Evolutionary conservation across 441 rosid genomes (phyloP).

Genomic region (Kokia cookei): DNA sequence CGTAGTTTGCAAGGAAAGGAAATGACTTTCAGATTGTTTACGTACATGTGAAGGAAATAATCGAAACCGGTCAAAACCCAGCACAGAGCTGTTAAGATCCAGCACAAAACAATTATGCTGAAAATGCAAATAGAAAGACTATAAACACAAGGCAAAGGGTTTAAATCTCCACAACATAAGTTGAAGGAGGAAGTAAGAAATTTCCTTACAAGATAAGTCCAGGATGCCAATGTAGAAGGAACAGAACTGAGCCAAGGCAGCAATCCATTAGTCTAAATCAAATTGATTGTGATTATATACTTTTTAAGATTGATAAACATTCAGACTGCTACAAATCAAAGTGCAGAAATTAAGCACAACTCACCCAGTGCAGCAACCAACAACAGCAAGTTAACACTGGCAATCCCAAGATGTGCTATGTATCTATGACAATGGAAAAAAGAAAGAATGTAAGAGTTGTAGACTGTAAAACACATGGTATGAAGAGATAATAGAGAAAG

Average conservation of each 20-base stretch:
- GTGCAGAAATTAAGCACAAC: not conserved
- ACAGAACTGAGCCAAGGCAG: constrained; percentile 33
- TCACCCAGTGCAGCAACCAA: constrained; percentile 50
- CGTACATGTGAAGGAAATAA: constrained; percentile 61
- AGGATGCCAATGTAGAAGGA: constrained; percentile 58
- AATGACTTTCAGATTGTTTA: not conserved
- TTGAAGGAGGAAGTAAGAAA: not conserved
- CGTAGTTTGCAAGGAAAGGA: not conserved
- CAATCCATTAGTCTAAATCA: constrained; percentile 16
- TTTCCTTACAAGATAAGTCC: constrained; percentile 48
- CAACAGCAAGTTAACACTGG: constrained; percentile 34
- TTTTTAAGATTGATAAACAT: not conserved
- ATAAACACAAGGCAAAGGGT: not conserved
- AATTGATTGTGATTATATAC: not conserved
- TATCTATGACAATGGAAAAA: constrained; percentile 25
- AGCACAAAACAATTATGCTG: constrained; percentile 53
- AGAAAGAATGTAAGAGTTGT: not conserved
- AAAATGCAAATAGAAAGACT: not conserved
- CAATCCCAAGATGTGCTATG: constrained; percentile 31
- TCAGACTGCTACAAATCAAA: not conserved
- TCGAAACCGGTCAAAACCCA: constrained; percentile 64
- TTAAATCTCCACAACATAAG: not conserved
- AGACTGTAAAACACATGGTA: not conserved
- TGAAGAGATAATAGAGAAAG: not conserved
- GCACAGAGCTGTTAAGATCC: constrained; percentile 53